These are phyloP conservation scores for Neltuma alba DNA, from an alignment of 306 rosid genomes.

Conservation along the genomic window DNA sequence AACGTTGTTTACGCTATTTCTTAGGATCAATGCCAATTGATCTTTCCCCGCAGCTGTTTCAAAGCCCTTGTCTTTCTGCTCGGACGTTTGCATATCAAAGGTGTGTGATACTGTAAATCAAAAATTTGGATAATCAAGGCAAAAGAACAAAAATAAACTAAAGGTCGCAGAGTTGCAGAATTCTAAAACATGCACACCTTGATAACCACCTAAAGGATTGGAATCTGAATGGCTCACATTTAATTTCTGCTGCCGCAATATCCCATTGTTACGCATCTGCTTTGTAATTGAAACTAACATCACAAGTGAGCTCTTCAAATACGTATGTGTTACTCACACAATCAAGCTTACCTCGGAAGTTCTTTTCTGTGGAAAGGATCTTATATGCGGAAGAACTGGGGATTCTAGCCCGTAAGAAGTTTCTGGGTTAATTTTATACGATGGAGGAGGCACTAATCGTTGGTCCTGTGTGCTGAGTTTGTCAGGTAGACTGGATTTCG, in stretches of 20 bases:
- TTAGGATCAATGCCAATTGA: slow-evolving; percentile 35
- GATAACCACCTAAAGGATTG: slow-evolving; percentile 52
- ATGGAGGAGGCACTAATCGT: slow-evolving; percentile 48
- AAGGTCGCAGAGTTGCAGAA: background rate
- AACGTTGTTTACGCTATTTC: slow-evolving; percentile 47
- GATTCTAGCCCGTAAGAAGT: slow-evolving; percentile 54
- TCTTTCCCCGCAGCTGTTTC: slow-evolving; percentile 51
- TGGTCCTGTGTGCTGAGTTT: slow-evolving; percentile 50
- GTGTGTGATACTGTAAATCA: slow-evolving; percentile 37
- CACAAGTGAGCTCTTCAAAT: slow-evolving; percentile 6
- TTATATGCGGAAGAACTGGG: slow-evolving; percentile 45
- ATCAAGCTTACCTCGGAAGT: slow-evolving; percentile 61
- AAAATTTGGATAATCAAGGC: slow-evolving; percentile 37
- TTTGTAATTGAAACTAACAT: slow-evolving; percentile 30
- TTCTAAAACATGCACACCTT: slow-evolving; percentile 30
- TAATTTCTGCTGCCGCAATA: slow-evolving; percentile 50
- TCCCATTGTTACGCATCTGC: slow-evolving; percentile 49
- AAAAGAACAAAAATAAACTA: no score
- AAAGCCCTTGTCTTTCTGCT: slow-evolving; percentile 32
- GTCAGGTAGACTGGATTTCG: slow-evolving; percentile 40
- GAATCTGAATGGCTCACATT: slow-evolving; percentile 42
- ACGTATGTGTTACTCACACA: background rate
- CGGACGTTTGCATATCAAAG: slow-evolving; percentile 46
- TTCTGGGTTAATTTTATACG: slow-evolving; percentile 51
- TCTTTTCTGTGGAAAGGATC: slow-evolving; percentile 50